These are phyloP conservation scores for Phytophthora hybrid DNA, from an alignment of 352 stramenopile species.

Conservation along the genomic window DNA sequence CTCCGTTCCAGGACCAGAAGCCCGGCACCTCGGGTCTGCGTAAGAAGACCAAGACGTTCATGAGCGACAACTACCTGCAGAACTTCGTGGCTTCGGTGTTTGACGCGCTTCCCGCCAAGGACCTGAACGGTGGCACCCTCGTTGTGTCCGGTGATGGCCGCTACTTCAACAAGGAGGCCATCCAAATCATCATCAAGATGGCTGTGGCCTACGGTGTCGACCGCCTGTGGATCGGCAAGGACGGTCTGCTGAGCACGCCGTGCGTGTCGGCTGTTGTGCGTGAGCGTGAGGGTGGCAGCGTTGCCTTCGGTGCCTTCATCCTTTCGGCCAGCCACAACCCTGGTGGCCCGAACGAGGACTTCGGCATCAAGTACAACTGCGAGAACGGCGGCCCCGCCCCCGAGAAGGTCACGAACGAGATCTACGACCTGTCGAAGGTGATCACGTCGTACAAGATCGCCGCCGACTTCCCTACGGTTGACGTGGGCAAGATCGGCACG, in stretches of 20 bases:
- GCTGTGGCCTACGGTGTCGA: conserved; percentile 97
- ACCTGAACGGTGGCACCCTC: conserved; percentile 95
- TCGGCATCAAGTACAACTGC: conserved; percentile 99
- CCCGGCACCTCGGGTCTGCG: conserved; percentile 97
- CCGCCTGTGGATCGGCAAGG: conserved; percentile 96
- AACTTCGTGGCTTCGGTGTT: conserved; percentile 99
- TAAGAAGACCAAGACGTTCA: conserved; percentile 99
- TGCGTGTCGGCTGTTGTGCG: conserved; percentile 98
- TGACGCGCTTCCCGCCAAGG: conserved; percentile 94
- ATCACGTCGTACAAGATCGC: conserved; percentile 96
- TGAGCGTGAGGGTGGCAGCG: conserved; percentile 92
- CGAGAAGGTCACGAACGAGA: conserved; percentile 97
- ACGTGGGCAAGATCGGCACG: conserved; percentile 79
- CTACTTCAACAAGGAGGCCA: conserved; percentile 94
- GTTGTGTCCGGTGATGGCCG: conserved; percentile 96
- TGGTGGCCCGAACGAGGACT: conserved; percentile 98
- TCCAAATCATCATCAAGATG: conserved; percentile 98
- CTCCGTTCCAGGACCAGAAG: conserved; percentile 96
- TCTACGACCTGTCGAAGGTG: conserved; percentile 96
- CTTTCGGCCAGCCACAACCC: conserved; percentile 99
- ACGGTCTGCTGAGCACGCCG: conserved; percentile 97
- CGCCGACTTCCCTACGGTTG: conserved; percentile 80
- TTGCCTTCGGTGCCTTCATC: conserved; percentile 97
- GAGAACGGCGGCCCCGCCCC: conserved; percentile 97
- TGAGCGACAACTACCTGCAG: conserved; percentile 98